Base-by-base conservation (phyloP, 2,329 filamentous ascomycete species). In the Fusarium stilboides region DNA sequence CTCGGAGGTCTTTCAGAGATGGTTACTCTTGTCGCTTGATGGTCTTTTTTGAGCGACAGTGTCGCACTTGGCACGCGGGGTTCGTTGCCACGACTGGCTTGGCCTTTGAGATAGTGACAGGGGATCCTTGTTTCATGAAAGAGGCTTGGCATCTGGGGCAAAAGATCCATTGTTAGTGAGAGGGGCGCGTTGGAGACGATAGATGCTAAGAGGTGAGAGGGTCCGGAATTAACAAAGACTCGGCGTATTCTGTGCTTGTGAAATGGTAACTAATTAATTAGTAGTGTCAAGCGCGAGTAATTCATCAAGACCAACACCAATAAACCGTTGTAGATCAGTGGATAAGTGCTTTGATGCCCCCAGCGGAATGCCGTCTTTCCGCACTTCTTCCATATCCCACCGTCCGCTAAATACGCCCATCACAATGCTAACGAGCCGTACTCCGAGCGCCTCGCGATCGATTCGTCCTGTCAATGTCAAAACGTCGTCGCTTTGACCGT, bases 41-140 rank as follows among this genome's bases (percentile, higher is more conserved):
- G 22, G 28, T 31, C 45, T 47, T 24, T 39, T 59, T 37, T 13
- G 33, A 65, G 15, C 47, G 28, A 50, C 40, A 19, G 26, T 22
- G 49, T 67, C 47, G 40, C 31, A 60, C 60, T 68, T 69, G 66
- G 66, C 65, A 58, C 53, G 66, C 62, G 56, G 66, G 65, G 46
- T 49, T 60, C 40, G 34, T 28, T 67, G 24, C 39, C 20, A 37
- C 19, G 17, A 40, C 28, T 37, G 49, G 43, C 46, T 62, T 57
- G 57, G 65, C 51, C 31, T 28, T 20, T 24, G 24, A 42, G 22
- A 43, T 17, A 33, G 13, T 4, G 17, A 19, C 43, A 52, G 26
- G 46, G 55, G 19, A 31, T 34, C 56, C 56, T 31, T 36, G 59
- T 20, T n/a, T 12, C 15, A 22, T 24, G 28, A 14, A 22, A 24